Evolutionary conservation across 2,329 filamentous ascomycete genomes (phyloP).

Genomic region (Aphanoascus verrucosus): DNA sequence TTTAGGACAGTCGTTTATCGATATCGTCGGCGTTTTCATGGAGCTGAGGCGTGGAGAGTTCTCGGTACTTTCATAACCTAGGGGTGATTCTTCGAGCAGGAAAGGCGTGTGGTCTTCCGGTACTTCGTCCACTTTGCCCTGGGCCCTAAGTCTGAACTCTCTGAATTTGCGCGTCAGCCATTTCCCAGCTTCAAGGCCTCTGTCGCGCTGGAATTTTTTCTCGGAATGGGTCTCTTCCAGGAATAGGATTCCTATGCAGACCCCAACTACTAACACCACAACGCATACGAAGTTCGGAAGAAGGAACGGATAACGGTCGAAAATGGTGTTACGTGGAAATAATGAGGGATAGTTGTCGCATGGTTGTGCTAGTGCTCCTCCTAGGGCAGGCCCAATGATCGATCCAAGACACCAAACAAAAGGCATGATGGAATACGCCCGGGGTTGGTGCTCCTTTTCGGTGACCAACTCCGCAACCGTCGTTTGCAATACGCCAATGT

Average conservation of each 20-base stretch:
- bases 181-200: slow-evolving; percentile 64
- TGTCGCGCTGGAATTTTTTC: slow-evolving; percentile 65
- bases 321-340: slow-evolving; percentile 64
- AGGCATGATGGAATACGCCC: slow-evolving; percentile 94
- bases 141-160: not conserved
- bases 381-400: slow-evolving; percentile 83
- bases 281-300: slow-evolving; percentile 87
- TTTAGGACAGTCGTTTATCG: slow-evolving; percentile 21
- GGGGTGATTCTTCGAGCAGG: slow-evolving; percentile 51
- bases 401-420: slow-evolving; percentile 97
- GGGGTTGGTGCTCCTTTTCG: slow-evolving; percentile 83
- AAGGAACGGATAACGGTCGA: slow-evolving; percentile 79
- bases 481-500: slow-evolving; percentile 90
- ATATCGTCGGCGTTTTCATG: slow-evolving; percentile 18
- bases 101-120: slow-evolving; percentile 15
- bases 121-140: not conserved
- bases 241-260: slow-evolving; percentile 70
- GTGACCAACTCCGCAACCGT: slow-evolving; percentile 91
- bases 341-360: slow-evolving; percentile 67
- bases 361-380: slow-evolving; percentile 78
- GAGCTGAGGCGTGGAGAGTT: slow-evolving; percentile 41
- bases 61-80: slow-evolving; percentile 54
- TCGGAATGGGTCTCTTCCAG: slow-evolving; percentile 87
- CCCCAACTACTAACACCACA: slow-evolving; percentile 61
- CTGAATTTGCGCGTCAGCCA: slow-evolving; percentile 44